Evolutionary conservation across 228 moss, liverwort and hornwort genomes (phyloP).

Genomic region (Sphagnum fallax): DNA sequence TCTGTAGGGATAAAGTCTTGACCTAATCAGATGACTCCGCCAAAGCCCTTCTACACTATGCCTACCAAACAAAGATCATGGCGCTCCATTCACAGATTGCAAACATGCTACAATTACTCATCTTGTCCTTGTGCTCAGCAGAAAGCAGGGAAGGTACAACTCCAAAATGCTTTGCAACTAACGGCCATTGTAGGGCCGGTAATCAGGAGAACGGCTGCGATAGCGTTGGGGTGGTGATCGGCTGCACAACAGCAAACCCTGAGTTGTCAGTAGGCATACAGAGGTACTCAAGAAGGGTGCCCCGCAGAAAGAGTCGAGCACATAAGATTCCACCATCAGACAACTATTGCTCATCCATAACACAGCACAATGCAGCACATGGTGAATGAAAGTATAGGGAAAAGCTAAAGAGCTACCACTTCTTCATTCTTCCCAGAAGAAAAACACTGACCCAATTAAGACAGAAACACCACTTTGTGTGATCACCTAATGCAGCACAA

Average conservation of each 20-base stretch:
- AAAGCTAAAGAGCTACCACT: not conserved
- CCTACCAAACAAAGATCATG: too few relatives aligned
- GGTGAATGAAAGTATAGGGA: not conserved
- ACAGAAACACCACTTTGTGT: too few relatives aligned
- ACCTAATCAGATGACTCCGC: too few relatives aligned
- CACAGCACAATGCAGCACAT: not conserved
- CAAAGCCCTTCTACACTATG: too few relatives aligned
- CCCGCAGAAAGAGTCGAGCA: not conserved
- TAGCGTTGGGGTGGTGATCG: conserved; percentile 70
- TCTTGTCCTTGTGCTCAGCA: too few relatives aligned
- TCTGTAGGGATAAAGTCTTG: too few relatives aligned
- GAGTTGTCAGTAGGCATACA: not conserved
- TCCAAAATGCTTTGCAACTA: too few relatives aligned
- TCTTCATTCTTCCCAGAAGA: not conserved
- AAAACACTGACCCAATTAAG: too few relatives aligned
- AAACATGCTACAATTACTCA: too few relatives aligned
- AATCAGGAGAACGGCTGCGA: conserved; percentile 96
- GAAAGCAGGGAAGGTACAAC: too few relatives aligned
- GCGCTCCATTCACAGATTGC: too few relatives aligned
- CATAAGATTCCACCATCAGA: not conserved
- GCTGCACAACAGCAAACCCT: conserved; percentile 31
- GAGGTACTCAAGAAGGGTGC: not conserved
- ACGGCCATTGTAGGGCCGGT: conserved; percentile 53
- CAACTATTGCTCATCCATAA: not conserved
- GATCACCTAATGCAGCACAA: not conserved